Conservation (phyloP, 73 alveolate genomes). For the Paramecium octaurelia region DNA sequence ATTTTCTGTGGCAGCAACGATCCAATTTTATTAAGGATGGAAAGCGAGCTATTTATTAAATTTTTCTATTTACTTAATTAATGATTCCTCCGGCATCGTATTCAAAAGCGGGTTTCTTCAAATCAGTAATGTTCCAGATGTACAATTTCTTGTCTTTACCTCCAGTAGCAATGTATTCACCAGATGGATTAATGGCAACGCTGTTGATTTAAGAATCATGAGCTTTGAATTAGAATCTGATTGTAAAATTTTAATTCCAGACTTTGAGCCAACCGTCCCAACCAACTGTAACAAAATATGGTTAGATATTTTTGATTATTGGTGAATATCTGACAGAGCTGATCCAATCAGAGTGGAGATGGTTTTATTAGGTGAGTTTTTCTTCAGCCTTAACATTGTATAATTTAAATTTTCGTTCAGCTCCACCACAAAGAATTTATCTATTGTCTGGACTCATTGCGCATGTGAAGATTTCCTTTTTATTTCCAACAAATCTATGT, state of each 20-base stretch:
- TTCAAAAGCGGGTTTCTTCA: conserved; percentile 54
- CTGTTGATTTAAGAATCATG: conserved; percentile 76
- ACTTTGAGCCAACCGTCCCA: conserved; percentile 87
- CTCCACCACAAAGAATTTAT: conserved; percentile 90
- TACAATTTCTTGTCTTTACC: conserved; percentile 94
- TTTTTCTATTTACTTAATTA: conserved; percentile 65
- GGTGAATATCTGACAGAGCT: conserved; percentile 75
- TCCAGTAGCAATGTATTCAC: conserved; percentile 90
- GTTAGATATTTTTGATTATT: conserved; percentile 37
- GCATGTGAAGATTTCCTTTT: conserved; percentile 86
- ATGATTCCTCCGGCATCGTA: conserved; percentile 74
- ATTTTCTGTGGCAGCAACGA: conserved; percentile 81
- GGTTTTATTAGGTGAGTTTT: conserved; percentile 63
- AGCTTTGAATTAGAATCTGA: conserved; percentile 82
- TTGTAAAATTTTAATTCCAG: conserved; percentile 81
- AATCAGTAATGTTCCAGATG: conserved; percentile 87
- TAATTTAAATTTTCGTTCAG: conserved; percentile 89
- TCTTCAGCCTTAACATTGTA: conserved; percentile 94
- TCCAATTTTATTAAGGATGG: conserved; percentile 85
- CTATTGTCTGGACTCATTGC: conserved; percentile 94
- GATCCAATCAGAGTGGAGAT: conserved; percentile 60
- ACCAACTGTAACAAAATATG: conserved; percentile 75
- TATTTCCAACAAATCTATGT: conserved; percentile 87
- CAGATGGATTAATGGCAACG: conserved; percentile 75
- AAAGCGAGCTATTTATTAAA: conserved; percentile 71